These are phyloP conservation scores for Capsella rubella DNA, from an alignment of 441 rosid genomes.

Conservation along the genomic window DNA sequence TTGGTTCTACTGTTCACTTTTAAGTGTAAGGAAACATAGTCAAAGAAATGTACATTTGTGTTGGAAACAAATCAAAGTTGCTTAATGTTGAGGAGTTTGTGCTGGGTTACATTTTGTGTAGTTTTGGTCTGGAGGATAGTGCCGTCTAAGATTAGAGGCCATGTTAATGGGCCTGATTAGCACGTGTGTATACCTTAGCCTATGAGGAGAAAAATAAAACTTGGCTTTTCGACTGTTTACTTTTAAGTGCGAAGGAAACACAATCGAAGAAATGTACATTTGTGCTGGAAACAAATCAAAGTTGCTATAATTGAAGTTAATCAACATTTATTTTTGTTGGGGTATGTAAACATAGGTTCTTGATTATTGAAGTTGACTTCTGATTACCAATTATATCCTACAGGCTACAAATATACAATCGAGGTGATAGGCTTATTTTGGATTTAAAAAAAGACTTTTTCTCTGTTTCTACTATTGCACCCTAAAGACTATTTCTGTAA, in stretches of 20 bases:
- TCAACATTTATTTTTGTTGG: no score
- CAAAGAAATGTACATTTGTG: conserved; percentile 42
- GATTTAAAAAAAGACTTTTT: no score
- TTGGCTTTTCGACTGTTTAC: conserved; percentile 1
- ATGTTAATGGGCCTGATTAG: conserved; percentile 3
- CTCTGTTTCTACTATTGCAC: no score
- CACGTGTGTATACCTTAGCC: conserved; percentile 12
- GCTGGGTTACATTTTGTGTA: conserved; percentile 8
- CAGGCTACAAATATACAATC: no score
- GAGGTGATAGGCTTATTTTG: no score
- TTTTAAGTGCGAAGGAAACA: conserved; percentile 25
- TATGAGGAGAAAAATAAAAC: neutral
- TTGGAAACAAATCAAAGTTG: conserved; percentile 28
- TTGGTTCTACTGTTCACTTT: conserved; percentile 24
- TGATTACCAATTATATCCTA: no score
- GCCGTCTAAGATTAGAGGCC: conserved; percentile 7
- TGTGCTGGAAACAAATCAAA: conserved; percentile 30
- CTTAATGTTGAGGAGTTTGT: conserved; percentile 11
- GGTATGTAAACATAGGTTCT: no score
- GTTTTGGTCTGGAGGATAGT: conserved; percentile 2
- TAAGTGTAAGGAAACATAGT: conserved; percentile 28
- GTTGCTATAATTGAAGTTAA: no score
- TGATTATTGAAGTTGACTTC: no score
- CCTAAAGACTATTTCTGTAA: no score
- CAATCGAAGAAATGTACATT: conserved; percentile 38